Conservation (phyloP, 1,284 basidiomycete genomes). For the Sanghuangporus baumii region DNA sequence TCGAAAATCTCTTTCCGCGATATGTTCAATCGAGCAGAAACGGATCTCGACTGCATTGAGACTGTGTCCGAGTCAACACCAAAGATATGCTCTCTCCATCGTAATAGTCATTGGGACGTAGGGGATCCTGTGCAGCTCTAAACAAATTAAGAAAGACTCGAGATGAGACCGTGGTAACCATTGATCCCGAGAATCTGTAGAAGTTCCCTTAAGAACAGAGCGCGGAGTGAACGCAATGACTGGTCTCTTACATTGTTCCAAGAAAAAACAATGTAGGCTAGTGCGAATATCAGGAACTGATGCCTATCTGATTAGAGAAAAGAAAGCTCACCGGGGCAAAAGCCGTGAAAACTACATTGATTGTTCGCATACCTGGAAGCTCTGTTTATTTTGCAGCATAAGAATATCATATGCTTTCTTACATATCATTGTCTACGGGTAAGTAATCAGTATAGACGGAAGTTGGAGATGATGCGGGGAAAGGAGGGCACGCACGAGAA, state of each 20-base stretch:
- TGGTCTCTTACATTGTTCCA: slow-evolving; percentile 2
- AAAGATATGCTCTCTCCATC: neutral
- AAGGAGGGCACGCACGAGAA: slow-evolving; percentile 1
- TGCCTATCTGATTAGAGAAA: neutral
- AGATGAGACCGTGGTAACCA: slow-evolving; percentile 4
- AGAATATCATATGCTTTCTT: neutral
- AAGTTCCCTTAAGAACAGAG: neutral
- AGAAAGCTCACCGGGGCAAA: neutral
- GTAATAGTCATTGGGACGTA: neutral
- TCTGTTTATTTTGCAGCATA: no score
- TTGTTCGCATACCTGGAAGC: slow-evolving; percentile 4
- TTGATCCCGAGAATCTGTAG: slow-evolving; percentile 3
- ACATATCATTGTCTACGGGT: slow-evolving; percentile 10
- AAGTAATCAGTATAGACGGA: neutral
- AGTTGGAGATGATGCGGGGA: neutral
- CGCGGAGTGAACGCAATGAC: neutral
- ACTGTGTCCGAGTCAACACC: neutral
- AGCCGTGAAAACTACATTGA: slow-evolving; percentile 8
- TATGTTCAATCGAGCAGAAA: neutral
- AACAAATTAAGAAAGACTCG: neutral
- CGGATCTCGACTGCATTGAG: neutral
- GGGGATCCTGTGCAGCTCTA: neutral
- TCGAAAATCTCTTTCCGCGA: neutral
- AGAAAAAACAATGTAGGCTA: slow-evolving; percentile 3
- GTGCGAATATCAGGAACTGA: neutral